phyloP scores from a whole-genome alignment of 2,329 filamentous ascomycete genomes.

The Zasmidium cellare region DNA sequence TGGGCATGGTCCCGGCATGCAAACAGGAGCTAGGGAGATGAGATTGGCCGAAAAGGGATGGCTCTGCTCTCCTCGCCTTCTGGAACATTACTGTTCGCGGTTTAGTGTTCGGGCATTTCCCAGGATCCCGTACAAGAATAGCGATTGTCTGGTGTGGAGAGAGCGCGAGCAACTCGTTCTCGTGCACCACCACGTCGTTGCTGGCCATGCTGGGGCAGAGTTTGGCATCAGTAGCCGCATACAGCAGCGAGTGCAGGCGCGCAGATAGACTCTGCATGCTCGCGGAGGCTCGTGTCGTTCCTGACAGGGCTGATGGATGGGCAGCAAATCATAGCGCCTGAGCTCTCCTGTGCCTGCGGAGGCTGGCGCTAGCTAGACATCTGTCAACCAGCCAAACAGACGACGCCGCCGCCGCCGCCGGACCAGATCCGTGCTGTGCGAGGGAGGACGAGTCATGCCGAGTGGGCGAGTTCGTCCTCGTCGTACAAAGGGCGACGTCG shows the following conservation, averaged over 20 bases:
- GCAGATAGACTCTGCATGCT: slow-evolving; percentile 8
- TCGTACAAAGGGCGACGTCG: not conserved
- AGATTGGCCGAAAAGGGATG: slow-evolving; percentile 22
- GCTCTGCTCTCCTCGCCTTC: slow-evolving; percentile 12
- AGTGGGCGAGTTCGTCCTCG: not conserved
- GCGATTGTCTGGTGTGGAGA: slow-evolving; percentile 3
- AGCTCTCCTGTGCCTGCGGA: slow-evolving; percentile 14
- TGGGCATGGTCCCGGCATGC: slow-evolving; percentile 26
- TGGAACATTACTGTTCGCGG: slow-evolving; percentile 18
- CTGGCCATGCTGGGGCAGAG: no score
- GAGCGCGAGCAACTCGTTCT: not conserved
- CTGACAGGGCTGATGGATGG: slow-evolving; percentile 12
- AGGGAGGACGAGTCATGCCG: not conserved
- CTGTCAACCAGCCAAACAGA: slow-evolving; percentile 9
- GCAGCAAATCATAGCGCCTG: slow-evolving; percentile 5
- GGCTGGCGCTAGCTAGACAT: slow-evolving; percentile 8
- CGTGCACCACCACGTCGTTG: not conserved
- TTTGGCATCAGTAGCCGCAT: not conserved
- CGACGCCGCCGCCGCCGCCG: slow-evolving; percentile 4
- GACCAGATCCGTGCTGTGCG: not conserved
- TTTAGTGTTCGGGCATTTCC: slow-evolving; percentile 9
- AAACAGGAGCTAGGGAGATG: slow-evolving; percentile 25
- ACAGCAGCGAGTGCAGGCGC: not conserved
- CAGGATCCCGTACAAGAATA: slow-evolving; percentile 10
- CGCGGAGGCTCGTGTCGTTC: slow-evolving; percentile 9